phyloP scores from a whole-genome alignment of 1,284 basidiomycete genomes.

The Ustilago nuda region DNA sequence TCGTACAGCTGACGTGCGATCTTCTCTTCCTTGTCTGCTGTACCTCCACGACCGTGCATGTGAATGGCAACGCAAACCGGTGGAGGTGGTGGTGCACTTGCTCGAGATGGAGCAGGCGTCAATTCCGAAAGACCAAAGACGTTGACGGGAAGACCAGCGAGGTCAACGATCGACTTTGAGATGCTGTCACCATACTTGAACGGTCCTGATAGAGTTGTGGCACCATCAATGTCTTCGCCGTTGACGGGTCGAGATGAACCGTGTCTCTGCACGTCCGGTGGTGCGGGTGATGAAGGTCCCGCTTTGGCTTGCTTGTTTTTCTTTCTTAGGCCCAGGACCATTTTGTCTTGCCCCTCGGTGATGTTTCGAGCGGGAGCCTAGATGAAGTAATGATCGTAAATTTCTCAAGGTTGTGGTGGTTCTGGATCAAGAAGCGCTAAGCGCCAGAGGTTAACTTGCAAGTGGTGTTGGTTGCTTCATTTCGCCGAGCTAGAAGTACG shows the following conservation, averaged over 20 bases:
- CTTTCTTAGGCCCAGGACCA: slow-evolving; percentile 43
- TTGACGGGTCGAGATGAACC: slow-evolving; percentile 17
- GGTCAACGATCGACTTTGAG: slow-evolving; percentile 46
- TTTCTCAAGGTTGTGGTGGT: not conserved
- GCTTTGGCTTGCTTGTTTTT: slow-evolving; percentile 32
- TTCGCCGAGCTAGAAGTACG: not conserved
- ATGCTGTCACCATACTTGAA: slow-evolving; percentile 43
- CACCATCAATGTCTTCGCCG: slow-evolving; percentile 6
- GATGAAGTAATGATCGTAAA: not conserved
- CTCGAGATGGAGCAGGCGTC: slow-evolving; percentile 47
- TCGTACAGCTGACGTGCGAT: slow-evolving; percentile 62
- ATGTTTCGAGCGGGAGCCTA: not conserved
- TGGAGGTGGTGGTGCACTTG: slow-evolving; percentile 50
- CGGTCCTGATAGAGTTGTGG: not conserved
- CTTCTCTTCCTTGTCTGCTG: slow-evolving; percentile 59
- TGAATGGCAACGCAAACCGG: slow-evolving; percentile 62
- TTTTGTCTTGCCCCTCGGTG: not conserved
- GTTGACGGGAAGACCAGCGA: slow-evolving; percentile 63
- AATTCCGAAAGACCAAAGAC: slow-evolving; percentile 64
- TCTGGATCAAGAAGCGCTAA: not conserved
- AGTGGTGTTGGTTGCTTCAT: not conserved
- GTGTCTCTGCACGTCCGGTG: slow-evolving; percentile 6
- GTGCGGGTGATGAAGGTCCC: not conserved
- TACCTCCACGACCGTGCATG: slow-evolving; percentile 64
- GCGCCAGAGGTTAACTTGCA: not conserved